Conservation (phyloP, 768 basidiomycete species). For the Termitomyces sp. region DNA sequence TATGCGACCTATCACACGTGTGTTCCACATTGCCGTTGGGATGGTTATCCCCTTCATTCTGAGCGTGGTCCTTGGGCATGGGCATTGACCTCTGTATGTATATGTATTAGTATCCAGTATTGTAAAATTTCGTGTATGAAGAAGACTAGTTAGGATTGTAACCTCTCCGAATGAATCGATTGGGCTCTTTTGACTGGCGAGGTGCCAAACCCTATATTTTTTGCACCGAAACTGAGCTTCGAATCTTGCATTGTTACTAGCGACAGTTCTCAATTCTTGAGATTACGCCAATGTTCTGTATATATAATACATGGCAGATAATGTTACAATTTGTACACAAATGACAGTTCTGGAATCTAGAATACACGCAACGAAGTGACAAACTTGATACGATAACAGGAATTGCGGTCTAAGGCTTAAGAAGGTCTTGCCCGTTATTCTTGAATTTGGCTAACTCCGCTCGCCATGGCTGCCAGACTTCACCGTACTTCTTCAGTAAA, state of each 20-base stretch:
- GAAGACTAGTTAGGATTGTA: background rate
- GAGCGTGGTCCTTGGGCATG: conserved; percentile 61
- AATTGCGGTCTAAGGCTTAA: conserved; percentile 16
- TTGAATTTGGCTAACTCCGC: conserved; percentile 75
- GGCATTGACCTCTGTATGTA: conserved; percentile 35
- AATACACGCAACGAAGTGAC: background rate
- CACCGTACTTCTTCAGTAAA: conserved; percentile 82
- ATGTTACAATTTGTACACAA: background rate
- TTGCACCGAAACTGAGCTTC: background rate
- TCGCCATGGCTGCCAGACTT: conserved; percentile 85
- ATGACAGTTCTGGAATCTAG: background rate
- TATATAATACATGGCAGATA: background rate
- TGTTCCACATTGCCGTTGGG: conserved; percentile 57
- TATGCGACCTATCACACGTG: conserved; percentile 44
- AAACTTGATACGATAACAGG: background rate
- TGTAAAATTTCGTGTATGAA: background rate
- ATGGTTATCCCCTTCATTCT: conserved; percentile 72
- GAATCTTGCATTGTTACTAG: background rate
- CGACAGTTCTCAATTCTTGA: too few species aligned
- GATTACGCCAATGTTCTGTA: background rate
- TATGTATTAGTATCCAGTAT: background rate
- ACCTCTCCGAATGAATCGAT: background rate
- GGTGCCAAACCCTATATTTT: background rate
- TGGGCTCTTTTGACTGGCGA: background rate
- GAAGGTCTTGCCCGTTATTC: conserved; percentile 65